A percentile compares a stretch with the other conserved stretches of the same genome.
phyloP scores from a whole-genome alignment of 1,284 basidiomycete genomes.

The Flammula alnicola region DNA sequence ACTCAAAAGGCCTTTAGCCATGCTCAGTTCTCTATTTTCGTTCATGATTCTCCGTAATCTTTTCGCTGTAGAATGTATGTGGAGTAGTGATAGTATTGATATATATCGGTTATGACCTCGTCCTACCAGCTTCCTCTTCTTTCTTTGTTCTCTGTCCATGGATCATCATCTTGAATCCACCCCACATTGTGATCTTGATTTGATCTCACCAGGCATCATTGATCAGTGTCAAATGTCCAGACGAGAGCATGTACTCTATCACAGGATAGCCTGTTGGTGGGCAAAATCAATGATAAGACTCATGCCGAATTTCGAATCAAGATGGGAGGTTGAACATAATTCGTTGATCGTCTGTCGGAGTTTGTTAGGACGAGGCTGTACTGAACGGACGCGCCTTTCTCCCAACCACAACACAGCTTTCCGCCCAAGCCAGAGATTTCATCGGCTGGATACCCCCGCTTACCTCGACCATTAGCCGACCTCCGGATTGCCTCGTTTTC shows the following conservation, averaged over 20 bases:
- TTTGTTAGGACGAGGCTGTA: conserved; percentile 10
- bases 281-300: conserved; percentile 15
- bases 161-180: conserved; percentile 4
- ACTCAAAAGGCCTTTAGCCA: conserved; percentile 29
- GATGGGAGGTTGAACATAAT: conserved; percentile 9
- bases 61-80: conserved; percentile 33
- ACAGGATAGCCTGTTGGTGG: neutral
- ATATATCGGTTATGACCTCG: conserved; percentile 29
- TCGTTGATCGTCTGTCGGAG: conserved; percentile 8
- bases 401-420: conserved; percentile 17
- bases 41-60: conserved; percentile 27
- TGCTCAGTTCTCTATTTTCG: conserved; percentile 27
- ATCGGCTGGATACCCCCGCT: conserved; percentile 17
- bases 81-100: conserved; percentile 30
- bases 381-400: too few species aligned
- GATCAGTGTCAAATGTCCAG: conserved; percentile 17
- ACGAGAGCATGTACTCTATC: conserved; percentile 9
- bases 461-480: conserved; percentile 8
- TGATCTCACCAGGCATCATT: conserved; percentile 15
- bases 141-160: conserved; percentile 9
- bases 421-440: conserved; percentile 7
- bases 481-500: conserved; percentile 12
- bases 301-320: conserved; percentile 1
- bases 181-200: conserved; percentile 5
- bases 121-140: conserved; percentile 9